A percentile compares a stretch with the other conserved stretches of the same genome.
These are phyloP conservation scores for Retiboletus flavoniger DNA, from an alignment of 1,284 basidiomycete species.

Conservation along the genomic window DNA sequence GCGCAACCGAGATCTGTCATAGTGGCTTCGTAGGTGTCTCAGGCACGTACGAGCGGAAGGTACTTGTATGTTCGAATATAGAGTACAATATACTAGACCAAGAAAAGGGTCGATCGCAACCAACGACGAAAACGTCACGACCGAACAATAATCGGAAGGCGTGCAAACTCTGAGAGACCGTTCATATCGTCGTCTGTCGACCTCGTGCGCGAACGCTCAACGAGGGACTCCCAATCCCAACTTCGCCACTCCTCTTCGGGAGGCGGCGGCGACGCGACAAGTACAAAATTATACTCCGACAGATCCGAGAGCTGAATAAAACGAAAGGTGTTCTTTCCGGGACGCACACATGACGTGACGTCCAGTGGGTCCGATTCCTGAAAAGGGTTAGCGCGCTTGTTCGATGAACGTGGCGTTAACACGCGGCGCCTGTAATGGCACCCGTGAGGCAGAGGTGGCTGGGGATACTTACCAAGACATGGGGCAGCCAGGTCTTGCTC, in stretches of 20 bases:
- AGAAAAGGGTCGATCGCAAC: background rate
- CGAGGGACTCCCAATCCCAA: constrained; percentile 26
- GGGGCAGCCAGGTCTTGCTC: constrained; percentile 32
- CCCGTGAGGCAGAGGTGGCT: background rate
- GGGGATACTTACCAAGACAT: constrained; percentile 21
- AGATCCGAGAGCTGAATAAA: constrained; percentile 34
- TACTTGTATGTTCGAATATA: background rate
- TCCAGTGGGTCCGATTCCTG: constrained; percentile 27
- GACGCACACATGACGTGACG: constrained; percentile 29
- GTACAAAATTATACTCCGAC: constrained; percentile 28
- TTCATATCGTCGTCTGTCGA: background rate
- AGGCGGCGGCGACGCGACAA: constrained; percentile 23
- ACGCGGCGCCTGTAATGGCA: background rate
- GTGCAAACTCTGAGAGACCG: constrained; percentile 22
- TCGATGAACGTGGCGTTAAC: background rate
- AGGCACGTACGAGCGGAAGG: background rate
- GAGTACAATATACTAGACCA: background rate
- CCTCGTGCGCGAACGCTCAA: background rate
- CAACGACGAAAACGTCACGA: constrained; percentile 16
- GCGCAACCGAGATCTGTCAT: constrained; percentile 23
- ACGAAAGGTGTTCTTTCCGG: constrained; percentile 31
- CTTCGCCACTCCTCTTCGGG: constrained; percentile 25
- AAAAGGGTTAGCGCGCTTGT: background rate
- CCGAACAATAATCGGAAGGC: constrained; percentile 15
- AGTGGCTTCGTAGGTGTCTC: constrained; percentile 14